These are phyloP conservation scores for Schizosaccharomyces osmophilus DNA, from an alignment of 805 yeast genomes.

Conservation along the genomic window DNA sequence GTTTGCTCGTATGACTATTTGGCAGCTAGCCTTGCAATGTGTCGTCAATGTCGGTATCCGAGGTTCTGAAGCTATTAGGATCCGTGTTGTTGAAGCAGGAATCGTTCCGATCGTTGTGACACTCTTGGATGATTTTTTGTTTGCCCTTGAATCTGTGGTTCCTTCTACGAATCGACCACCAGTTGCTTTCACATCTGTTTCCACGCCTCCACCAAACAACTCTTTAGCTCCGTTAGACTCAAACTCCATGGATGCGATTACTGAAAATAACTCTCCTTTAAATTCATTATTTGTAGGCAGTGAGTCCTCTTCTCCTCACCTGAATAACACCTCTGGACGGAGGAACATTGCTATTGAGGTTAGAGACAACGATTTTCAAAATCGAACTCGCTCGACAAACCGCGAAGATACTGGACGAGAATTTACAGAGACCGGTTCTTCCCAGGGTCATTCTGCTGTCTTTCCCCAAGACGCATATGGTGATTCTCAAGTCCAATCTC, in stretches of 20 bases:
- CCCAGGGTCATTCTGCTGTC: not conserved
- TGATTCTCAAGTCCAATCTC: not conserved
- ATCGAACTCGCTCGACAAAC: not conserved
- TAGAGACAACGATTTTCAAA: too few relatives aligned
- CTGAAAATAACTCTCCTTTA: not conserved
- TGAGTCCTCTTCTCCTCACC: not conserved
- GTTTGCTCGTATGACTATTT: conserved; percentile 12
- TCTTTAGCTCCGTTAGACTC: not conserved
- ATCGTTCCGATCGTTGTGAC: conserved; percentile 78
- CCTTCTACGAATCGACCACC: not conserved
- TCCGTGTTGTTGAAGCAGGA: conserved; percentile 76
- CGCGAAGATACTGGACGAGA: not conserved
- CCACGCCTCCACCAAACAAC: conserved; percentile 1
- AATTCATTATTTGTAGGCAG: not conserved
- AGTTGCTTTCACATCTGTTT: not conserved
- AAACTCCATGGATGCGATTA: not conserved
- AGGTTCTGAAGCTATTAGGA: conserved; percentile 68
- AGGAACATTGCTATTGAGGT: too few relatives aligned
- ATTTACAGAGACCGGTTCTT: too few relatives aligned
- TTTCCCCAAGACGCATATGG: not conserved
- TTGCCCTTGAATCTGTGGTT: conserved; percentile 7
- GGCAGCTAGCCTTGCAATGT: conserved; percentile 89
- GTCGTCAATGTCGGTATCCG: conserved; percentile 75
- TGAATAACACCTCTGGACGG: too few relatives aligned
- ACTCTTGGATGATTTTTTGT: conserved; percentile 62